Base-by-base conservation (phyloP, 1,284 basidiomycete genomes). In the Athelia psychrophila region DNA sequence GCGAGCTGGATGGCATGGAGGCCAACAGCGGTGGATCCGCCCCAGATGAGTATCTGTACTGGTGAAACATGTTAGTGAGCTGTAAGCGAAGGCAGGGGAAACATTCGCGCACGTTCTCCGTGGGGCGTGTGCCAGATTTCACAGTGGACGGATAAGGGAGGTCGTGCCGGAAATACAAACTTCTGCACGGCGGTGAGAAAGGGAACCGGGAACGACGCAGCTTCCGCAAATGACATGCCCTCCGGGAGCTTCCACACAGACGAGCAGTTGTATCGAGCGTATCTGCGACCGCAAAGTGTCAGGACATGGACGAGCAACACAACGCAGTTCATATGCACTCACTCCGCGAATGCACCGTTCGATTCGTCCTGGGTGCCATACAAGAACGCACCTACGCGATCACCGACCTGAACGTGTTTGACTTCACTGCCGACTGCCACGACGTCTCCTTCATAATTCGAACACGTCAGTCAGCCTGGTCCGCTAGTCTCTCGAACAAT, bases 1-100 rank as follows among this genome's bases (percentile, higher is more conserved):
- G 63, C 72, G 15, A 77, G 62, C 56, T 76, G 73, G 38, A 75
- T 58, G 3, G 69, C 71, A 55, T 66, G 71, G 16, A 69, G 59
- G 2, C 75, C 75, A 22, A 75, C 72, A 15, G 67, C 62, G 33
- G 69, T 68, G 13, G 72, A 63, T 15, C 72, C 75, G 20, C 67
- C 72, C 57, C 72, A 73, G 23, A 77, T 61, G 35, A 77, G 55
- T 35, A 63, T 44, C 12, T 35, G 33, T 12, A n/a, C n/a, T n/a
- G n/a, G n/a, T n/a, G n/a, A n/a, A n/a, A n/a, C n/a, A n/a, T n/a
- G n/a, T n/a, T n/a, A n/a, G n/a, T n/a, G n/a, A n/a, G n/a, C n/a
- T n/a, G n/a, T n/a, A n/a, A n/a, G n/a, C n/a, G n/a, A n/a, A n/a
- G n/a, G n/a, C n/a, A n/a, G n/a, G n/a, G n/a, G n/a, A n/a, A n/a